A percentile compares a stretch with the other conserved stretches of the same genome.
Conservation (phyloP, 192 early-diverging fungal genomes). For the Chytriomyces sp. region DNA sequence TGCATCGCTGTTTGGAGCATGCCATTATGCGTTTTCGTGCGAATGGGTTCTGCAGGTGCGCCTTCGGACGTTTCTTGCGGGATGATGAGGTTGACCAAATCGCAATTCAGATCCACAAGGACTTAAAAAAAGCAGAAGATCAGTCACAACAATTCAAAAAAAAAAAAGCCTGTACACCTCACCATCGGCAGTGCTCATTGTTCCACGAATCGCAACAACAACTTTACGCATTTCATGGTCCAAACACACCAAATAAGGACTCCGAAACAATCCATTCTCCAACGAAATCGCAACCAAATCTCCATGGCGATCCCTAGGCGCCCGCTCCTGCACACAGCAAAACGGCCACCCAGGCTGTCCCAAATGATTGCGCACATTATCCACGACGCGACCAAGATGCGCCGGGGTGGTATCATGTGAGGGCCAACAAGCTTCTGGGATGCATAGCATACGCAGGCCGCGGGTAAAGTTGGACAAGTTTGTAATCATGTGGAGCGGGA, state of each 20-base stretch:
- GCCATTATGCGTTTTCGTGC: conserved; percentile 25
- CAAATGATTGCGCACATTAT: conserved; percentile 38
- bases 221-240: conserved; percentile 48
- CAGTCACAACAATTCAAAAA: not conserved
- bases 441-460: conserved; percentile 38
- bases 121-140: not conserved
- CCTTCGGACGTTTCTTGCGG: not conserved
- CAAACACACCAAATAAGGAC: conserved; percentile 53
- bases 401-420: conserved; percentile 9
- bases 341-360: conserved; percentile 26
- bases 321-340: conserved; percentile 30
- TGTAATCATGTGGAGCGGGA: conserved; percentile 52
- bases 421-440: conserved; percentile 36
- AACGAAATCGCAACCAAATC: conserved; percentile 47
- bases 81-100: conserved; percentile 39
- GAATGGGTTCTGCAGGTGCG: not conserved
- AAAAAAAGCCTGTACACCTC: not conserved
- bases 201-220: conserved; percentile 58
- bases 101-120: conserved; percentile 55
- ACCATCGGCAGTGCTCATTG: conserved; percentile 53
- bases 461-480: conserved; percentile 37
- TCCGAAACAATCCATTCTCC: conserved; percentile 50
- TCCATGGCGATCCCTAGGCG: conserved; percentile 35
- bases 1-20: conserved; percentile 48
- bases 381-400: conserved; percentile 21